Evolutionary conservation across 2,329 filamentous ascomycete species (phyloP), one percentile per base, ranked within the genome.

Genomic region (Thelonectria blattea): DNA sequence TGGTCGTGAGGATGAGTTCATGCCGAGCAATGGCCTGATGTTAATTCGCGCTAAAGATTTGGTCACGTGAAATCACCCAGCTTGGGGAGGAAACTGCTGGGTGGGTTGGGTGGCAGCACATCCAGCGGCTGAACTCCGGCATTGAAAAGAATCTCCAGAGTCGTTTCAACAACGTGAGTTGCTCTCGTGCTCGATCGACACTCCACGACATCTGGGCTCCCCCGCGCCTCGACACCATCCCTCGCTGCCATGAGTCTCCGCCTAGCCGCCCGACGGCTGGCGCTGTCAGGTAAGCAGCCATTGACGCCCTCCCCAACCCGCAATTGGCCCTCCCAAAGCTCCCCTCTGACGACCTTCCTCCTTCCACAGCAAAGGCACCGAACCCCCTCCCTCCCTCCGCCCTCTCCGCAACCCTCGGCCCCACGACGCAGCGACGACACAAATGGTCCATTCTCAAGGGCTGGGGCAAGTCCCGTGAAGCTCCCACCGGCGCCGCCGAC

Each of bases 251-350:
- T 92, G 89, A 91, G 82, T 78, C 76, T 89, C 70, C 83, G 84
- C 75, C 78, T 87, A 72, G 86, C 88, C 68, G 81, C 86, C 70
- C 79, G 86, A 79, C 85, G 84, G 78, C 78, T 89, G 68, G 80
- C 83, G 57, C 79, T 81, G 71, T 80, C 83, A 74, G 85, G 89
- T 91, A 82, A 58, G 81, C 18, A 7, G 15, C 56, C 52, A 42
- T 49, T 48, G 46, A 32, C 22, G 22, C 34, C 47, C 59, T 49
- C 24, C 34, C 42, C 39, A 52, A 34, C 48, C 17, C 52, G 58
- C 65, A 65, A 70, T 69, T 65, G 69, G 54, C 45, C 47, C 53
- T 60, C 57, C 18, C 43, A 3, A 41, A 43, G 39, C 47, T 10
- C 27, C 27, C 41, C 37, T 32, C 68, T 69, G 53, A 66, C 49